phyloP scores from a whole-genome alignment of 257 asterid genomes.

The Penstemon eatonii region DNA sequence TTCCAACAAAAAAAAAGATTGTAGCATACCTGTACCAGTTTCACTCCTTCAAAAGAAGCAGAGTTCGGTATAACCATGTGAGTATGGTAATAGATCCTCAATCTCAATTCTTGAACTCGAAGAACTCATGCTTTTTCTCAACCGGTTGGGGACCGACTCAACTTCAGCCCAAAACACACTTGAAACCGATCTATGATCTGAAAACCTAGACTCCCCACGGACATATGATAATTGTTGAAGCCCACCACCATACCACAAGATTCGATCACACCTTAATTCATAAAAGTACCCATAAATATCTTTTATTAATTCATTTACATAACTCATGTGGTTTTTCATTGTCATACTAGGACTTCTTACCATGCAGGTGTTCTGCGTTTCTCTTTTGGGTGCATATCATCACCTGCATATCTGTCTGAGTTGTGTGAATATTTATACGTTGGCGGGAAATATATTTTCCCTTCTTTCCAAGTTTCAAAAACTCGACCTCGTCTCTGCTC shows the following conservation, averaged over 20 bases:
- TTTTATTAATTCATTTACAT: neutral
- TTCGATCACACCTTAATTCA: slow-evolving; percentile 86
- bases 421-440: slow-evolving; percentile 91
- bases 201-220: slow-evolving; percentile 89
- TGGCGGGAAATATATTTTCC: slow-evolving; percentile 95
- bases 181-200: slow-evolving; percentile 96
- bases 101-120: slow-evolving; percentile 86
- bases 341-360: slow-evolving; percentile 37
- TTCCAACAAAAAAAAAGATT: neutral
- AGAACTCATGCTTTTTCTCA: slow-evolving; percentile 87
- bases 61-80: slow-evolving; percentile 93
- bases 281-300: slow-evolving; percentile 9
- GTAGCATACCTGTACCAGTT: neutral
- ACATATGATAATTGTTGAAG: slow-evolving; percentile 84
- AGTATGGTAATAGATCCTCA: slow-evolving; percentile 86
- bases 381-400: slow-evolving; percentile 93
- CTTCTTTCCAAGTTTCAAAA: slow-evolving; percentile 96
- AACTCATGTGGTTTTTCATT: neutral
- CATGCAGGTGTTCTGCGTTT: slow-evolving; percentile 98
- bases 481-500: slow-evolving; percentile 95
- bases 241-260: slow-evolving; percentile 86
- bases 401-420: slow-evolving; percentile 96
- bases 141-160: slow-evolving; percentile 82
- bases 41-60: slow-evolving; percentile 64
- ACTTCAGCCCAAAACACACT: slow-evolving; percentile 95